phyloP scores from a whole-genome alignment of 2,329 filamentous ascomycete species.

The Helotiales sp. region DNA sequence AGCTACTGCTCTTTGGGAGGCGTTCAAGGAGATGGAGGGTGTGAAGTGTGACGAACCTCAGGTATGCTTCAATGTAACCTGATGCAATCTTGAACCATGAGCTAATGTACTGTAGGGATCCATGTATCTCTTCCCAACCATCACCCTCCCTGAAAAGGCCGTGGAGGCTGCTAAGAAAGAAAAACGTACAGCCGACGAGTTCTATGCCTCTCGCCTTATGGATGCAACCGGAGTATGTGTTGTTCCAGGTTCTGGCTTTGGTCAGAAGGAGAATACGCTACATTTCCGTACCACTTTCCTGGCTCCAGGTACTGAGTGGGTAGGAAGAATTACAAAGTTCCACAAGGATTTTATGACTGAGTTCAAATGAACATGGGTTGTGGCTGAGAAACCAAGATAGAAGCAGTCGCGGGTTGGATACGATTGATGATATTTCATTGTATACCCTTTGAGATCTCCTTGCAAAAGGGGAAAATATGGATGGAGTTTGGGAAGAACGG shows the following conservation, averaged over 20 bases:
- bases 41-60: conserved; percentile 85
- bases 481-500: not conserved
- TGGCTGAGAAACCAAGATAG: too few species aligned
- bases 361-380: conserved; percentile 53
- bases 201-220: conserved; percentile 88
- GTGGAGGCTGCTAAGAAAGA: conserved; percentile 73
- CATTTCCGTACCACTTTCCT: conserved; percentile 98
- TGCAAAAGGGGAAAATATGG: not conserved
- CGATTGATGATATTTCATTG: not conserved
- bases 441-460: not conserved
- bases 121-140: conserved; percentile 99
- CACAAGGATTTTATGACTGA: conserved; percentile 89
- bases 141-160: conserved; percentile 75
- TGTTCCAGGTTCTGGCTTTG: conserved; percentile 89
- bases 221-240: conserved; percentile 95
- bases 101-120: conserved; percentile 60
- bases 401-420: not conserved
- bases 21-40: conserved; percentile 93
- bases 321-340: conserved; percentile 82
- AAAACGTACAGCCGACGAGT: conserved; percentile 79
- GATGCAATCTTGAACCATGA: not conserved
- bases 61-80: conserved; percentile 40
- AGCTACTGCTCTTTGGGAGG: conserved; percentile 82
- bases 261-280: conserved; percentile 85
- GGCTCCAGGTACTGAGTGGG: conserved; percentile 94